These are phyloP conservation scores for Stachybotrys elegans DNA, from an alignment of 2,329 filamentous ascomycete species.

Conservation along the genomic window DNA sequence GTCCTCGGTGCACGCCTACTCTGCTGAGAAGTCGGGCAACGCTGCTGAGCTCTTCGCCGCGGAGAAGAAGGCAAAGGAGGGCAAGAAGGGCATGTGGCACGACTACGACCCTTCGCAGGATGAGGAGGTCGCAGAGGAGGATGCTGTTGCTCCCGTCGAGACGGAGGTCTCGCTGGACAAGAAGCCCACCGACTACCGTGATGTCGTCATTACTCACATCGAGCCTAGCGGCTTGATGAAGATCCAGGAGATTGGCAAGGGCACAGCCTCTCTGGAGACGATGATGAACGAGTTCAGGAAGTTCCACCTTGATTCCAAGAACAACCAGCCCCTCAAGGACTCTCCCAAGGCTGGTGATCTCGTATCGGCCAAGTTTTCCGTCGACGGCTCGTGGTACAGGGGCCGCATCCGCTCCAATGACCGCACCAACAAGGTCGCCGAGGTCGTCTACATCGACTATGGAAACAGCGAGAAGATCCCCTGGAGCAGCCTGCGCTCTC, in stretches of 20 bases:
- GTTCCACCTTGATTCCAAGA: conserved; percentile 82
- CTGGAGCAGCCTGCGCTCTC: conserved; percentile 78
- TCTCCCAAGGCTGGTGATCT: conserved; percentile 87
- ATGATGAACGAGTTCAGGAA: conserved; percentile 88
- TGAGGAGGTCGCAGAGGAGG: conserved; percentile 51
- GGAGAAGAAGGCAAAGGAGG: conserved; percentile 85
- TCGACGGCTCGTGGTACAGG: conserved; percentile 91
- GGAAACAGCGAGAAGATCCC: conserved; percentile 88
- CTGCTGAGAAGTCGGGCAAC: conserved; percentile 91
- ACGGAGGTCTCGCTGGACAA: conserved; percentile 53
- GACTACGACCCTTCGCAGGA: conserved; percentile 92
- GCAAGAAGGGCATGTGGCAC: conserved; percentile 82
- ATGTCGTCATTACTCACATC: conserved; percentile 88
- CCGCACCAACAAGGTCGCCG: conserved; percentile 79
- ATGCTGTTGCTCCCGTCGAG: conserved; percentile 45
- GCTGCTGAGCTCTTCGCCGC: conserved; percentile 81
- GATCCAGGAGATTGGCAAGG: conserved; percentile 83
- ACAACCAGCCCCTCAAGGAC: conserved; percentile 66
- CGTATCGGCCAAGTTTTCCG: conserved; percentile 85
- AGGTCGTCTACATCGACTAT: conserved; percentile 93
- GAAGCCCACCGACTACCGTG: conserved; percentile 78
- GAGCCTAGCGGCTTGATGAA: conserved; percentile 79
- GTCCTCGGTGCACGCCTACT: conserved; percentile 88
- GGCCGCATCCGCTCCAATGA: conserved; percentile 89
- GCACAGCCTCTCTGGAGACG: conserved; percentile 77